phyloP scores from a whole-genome alignment of 257 asterid genomes.

The Anisodus acutangulus region DNA sequence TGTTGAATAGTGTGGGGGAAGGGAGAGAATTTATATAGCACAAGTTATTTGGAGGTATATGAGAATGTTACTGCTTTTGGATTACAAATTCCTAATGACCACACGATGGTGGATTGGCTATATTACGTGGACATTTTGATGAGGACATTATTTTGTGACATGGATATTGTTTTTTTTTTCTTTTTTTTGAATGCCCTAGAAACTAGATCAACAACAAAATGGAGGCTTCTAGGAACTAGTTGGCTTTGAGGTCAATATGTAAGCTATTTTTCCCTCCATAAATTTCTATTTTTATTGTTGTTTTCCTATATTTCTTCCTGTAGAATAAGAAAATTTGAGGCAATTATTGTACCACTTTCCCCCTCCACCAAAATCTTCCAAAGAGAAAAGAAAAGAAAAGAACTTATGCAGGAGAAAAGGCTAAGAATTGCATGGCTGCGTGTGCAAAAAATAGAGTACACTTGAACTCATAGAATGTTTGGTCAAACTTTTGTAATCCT shows the following conservation, averaged over 20 bases:
- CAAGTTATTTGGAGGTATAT: background rate
- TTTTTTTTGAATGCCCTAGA: slow-evolving; percentile 8
- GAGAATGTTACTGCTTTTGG: slow-evolving; percentile 31
- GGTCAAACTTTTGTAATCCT: too few species aligned
- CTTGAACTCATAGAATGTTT: too few species aligned
- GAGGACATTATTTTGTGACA: slow-evolving; percentile 9
- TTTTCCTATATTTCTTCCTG: background rate
- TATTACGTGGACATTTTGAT: slow-evolving; percentile 30
- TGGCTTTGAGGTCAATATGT: slow-evolving; percentile 36
- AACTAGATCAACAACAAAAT: slow-evolving; percentile 31
- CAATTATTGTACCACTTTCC: background rate
- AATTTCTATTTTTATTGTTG: background rate
- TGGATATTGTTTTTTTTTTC: slow-evolving; percentile 18
- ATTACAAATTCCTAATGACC: slow-evolving; percentile 27
- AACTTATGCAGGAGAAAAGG: too few species aligned
- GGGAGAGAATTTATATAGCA: slow-evolving; percentile 21
- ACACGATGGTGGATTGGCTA: slow-evolving; percentile 25
- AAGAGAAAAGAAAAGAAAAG: too few species aligned
- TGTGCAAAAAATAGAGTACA: too few species aligned
- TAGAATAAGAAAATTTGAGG: background rate
- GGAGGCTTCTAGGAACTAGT: slow-evolving; percentile 45
- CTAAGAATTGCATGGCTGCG: too few species aligned
- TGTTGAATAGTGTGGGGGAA: slow-evolving; percentile 33
- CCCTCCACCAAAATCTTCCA: background rate
- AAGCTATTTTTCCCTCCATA: slow-evolving; percentile 36